Conservation (phyloP, 768 basidiomycete species). For the Chalciporus pseudorubinellus region DNA sequence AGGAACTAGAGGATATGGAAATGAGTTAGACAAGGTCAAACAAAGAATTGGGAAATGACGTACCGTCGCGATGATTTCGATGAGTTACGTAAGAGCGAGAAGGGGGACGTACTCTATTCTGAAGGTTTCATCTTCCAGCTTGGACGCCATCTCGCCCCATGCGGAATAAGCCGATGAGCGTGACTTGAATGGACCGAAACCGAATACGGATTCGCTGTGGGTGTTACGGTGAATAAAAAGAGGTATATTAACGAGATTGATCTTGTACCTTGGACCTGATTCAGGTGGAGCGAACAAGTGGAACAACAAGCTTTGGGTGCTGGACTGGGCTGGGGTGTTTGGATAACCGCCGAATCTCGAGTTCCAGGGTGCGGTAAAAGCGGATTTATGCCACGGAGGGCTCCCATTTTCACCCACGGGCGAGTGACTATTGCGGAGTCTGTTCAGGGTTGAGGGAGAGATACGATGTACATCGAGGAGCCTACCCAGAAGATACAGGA, state of each 20-base stretch:
- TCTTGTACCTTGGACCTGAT: conserved; percentile 39
- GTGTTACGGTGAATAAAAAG: conserved; percentile 14
- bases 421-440: conserved; percentile 28
- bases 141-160: conserved; percentile 75
- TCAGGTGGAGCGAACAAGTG: conserved; percentile 79
- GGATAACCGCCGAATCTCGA: conserved; percentile 38
- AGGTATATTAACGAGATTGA: conserved; percentile 14
- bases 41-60: conserved; percentile 24
- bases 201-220: conserved; percentile 39
- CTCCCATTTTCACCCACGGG: conserved; percentile 25
- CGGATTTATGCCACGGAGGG: conserved; percentile 30
- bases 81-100: conserved; percentile 32
- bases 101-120: conserved; percentile 74
- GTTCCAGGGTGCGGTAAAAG: conserved; percentile 26
- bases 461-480: conserved; percentile 33
- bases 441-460: conserved; percentile 24
- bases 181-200: conserved; percentile 30
- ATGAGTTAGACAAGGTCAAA: conserved; percentile 22
- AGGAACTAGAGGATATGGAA: conserved; percentile 11
- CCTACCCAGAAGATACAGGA: conserved; percentile 38
- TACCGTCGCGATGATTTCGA: conserved; percentile 18
- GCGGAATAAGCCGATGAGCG: conserved; percentile 53
- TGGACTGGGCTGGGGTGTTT: conserved; percentile 53
- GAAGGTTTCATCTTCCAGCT: conserved; percentile 69
- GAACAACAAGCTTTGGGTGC: conserved; percentile 63